Percentiles rank a stretch among this genome's conserved stretches.
phyloP scores from a whole-genome alignment of 768 basidiomycete genomes.

The Agaricus sinodeliciosus region DNA sequence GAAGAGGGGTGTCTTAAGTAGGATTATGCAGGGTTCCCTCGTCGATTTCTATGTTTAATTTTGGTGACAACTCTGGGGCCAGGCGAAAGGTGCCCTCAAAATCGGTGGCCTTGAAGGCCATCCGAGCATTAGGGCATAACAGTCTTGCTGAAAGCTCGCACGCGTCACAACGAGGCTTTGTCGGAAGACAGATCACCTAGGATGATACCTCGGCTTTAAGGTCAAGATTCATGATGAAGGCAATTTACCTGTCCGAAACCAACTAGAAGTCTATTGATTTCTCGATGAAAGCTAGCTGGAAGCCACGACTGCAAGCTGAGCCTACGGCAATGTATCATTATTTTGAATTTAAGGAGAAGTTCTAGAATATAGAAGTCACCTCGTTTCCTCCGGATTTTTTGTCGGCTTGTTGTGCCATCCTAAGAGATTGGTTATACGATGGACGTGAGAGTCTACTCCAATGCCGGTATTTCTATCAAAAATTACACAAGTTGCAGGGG shows the following conservation, averaged over 20 bases:
- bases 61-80: no score
- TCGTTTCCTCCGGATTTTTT: constrained; percentile 81
- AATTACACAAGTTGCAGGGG: background rate
- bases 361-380: constrained; percentile 32
- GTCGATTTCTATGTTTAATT: no score
- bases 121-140: constrained; percentile 63
- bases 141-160: constrained; percentile 50
- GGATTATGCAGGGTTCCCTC: no score
- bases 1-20: no score
- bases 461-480: constrained; percentile 71
- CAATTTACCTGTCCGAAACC: constrained; percentile 72
- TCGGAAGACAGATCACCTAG: constrained; percentile 62
- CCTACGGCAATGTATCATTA: constrained; percentile 24
- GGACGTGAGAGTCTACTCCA: constrained; percentile 94
- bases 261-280: constrained; percentile 77
- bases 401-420: constrained; percentile 89
- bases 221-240: background rate
- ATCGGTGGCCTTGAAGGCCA: constrained; percentile 10
- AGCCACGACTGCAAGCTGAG: constrained; percentile 82
- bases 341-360: background rate
- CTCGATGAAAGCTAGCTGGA: constrained; percentile 60
- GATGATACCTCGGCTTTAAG: background rate
- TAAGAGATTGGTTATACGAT: constrained; percentile 88
- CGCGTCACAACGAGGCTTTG: constrained; percentile 54
- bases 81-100: no score